Evolutionary conservation across 345 rosid species (phyloP), one percentile per base, ranked within the genome.

Genomic region (Kernera saxatilis): DNA sequence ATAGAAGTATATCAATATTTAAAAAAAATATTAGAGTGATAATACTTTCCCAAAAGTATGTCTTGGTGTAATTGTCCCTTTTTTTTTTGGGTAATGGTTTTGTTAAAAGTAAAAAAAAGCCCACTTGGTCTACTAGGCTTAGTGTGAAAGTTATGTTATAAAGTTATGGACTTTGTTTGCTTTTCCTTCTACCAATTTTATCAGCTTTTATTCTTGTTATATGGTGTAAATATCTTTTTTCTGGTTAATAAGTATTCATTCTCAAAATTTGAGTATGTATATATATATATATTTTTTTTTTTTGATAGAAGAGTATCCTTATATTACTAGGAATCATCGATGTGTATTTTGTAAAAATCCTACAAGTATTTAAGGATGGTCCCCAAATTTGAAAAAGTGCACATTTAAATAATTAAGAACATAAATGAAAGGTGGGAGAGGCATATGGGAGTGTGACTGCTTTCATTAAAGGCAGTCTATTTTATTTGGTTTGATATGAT

Each of bases 371-470:
- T 2, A 3, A 61, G 23, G 25, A 50, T 72, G 78, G 78, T 58
- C 73, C 73, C 70, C 45, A 22, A 52, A 52, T 15, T 19, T 21
- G 27, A 51, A 62, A 49, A 59, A 18, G 67, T 48, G 26, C 11
- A 25, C 39, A 37, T 15, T 50, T 45, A 46, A 52, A 32, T 26
- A 55, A 35, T 22, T 67, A 46, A 29, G 8, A 67, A 50, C 36
- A 58, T 57, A 59, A 59, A 67, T 59, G 69, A 58, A 51, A 69
- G 32, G 64, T 25, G 41, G 40, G 32, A 50, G 63, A 59, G 68
- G 55, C 78, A 74, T 60, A 56, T 67, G 73, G 63, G 29, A 67
- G 69, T 66, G 60, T 57, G 66, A 58, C 10, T 66, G 60, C 55
- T 67, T 41, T 59, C 63, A 74, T 51, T 51, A 59, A 74, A 51